These are phyloP conservation scores for Camellia lanceoleosa DNA, from an alignment of 148 eudicot genomes.

Conservation along the genomic window DNA sequence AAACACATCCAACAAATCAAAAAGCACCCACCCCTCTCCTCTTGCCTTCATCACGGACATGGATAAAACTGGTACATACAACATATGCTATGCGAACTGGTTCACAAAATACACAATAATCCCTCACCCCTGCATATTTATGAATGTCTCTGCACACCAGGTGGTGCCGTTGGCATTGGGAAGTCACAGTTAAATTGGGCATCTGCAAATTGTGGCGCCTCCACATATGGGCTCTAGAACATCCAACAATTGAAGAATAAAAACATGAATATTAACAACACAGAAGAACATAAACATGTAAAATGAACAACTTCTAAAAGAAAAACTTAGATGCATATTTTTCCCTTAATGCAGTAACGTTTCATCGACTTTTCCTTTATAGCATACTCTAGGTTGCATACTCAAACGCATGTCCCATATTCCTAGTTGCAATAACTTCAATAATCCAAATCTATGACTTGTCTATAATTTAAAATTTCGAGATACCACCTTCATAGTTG, in stretches of 20 bases:
- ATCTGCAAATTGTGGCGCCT: constrained; percentile 76
- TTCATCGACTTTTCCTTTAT: too few relatives aligned
- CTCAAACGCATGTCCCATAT: too few relatives aligned
- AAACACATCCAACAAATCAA: constrained; percentile 1
- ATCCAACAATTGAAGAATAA: constrained; percentile 13
- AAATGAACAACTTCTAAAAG: not conserved
- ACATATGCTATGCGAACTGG: constrained; percentile 11
- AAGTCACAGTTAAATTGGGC: constrained; percentile 43
- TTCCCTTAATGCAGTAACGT: not conserved
- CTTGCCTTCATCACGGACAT: not conserved
- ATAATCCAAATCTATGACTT: not conserved
- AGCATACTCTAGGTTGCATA: too few relatives aligned
- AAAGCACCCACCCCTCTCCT: not conserved
- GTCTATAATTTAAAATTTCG: too few relatives aligned
- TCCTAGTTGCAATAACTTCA: not conserved
- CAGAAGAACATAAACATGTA: not conserved
- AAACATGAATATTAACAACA: not conserved
- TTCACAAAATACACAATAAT: constrained; percentile 2
- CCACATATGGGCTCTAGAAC: constrained; percentile 90
- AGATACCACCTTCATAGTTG: too few relatives aligned
- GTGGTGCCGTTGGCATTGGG: constrained; percentile 97
- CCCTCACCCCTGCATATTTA: constrained; percentile 27
- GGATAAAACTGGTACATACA: constrained; percentile 10
- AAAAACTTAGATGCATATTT: not conserved
- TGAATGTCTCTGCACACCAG: constrained; percentile 76